Evolutionary conservation across 2,329 filamentous ascomycete genomes (phyloP).

Genomic region (Keithomyces neogunnii): DNA sequence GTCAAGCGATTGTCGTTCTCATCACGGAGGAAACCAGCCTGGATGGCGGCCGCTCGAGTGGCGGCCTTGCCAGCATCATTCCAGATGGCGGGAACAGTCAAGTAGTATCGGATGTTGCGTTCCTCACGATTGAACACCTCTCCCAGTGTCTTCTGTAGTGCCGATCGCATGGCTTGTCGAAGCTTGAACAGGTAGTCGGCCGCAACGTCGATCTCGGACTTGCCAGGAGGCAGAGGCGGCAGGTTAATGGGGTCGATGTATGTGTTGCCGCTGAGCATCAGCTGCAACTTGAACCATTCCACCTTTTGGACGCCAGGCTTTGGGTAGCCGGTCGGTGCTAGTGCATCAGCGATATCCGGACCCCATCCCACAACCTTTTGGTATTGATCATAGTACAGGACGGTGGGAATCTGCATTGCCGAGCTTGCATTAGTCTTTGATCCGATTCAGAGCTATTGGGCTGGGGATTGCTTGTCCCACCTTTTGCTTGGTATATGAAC

Average conservation of each 20-base stretch:
- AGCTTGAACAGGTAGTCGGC: conserved; percentile 98
- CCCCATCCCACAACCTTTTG: conserved; percentile 99
- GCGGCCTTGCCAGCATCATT: conserved; percentile 98
- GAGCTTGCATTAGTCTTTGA: neutral
- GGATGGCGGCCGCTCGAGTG: conserved; percentile 89
- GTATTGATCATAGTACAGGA: conserved; percentile 99
- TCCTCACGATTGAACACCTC: conserved; percentile 98
- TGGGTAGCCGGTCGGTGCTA: conserved; percentile 93
- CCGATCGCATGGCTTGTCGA: conserved; percentile 90
- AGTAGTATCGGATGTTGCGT: conserved; percentile 93
- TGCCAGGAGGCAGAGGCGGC: conserved; percentile 90
- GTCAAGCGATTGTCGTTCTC: conserved; percentile 97
- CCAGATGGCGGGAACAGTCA: conserved; percentile 99
- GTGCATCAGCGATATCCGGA: conserved; percentile 91
- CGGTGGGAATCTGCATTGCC: conserved; percentile 73
- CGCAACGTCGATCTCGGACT: conserved; percentile 98
- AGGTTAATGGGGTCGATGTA: conserved; percentile 99
- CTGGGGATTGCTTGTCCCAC: conserved; percentile 34
- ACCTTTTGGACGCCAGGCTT: conserved; percentile 98
- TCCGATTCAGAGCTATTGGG: too few relatives aligned
- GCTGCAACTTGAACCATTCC: conserved; percentile 98
- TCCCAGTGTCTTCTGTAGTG: conserved; percentile 90
- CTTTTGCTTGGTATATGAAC: conserved; percentile 98
- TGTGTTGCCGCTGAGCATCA: conserved; percentile 97
- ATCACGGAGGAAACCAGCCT: conserved; percentile 91